Base-by-base conservation (phyloP, 2,329 filamentous ascomycete species). In the Exophiala sideris region DNA sequence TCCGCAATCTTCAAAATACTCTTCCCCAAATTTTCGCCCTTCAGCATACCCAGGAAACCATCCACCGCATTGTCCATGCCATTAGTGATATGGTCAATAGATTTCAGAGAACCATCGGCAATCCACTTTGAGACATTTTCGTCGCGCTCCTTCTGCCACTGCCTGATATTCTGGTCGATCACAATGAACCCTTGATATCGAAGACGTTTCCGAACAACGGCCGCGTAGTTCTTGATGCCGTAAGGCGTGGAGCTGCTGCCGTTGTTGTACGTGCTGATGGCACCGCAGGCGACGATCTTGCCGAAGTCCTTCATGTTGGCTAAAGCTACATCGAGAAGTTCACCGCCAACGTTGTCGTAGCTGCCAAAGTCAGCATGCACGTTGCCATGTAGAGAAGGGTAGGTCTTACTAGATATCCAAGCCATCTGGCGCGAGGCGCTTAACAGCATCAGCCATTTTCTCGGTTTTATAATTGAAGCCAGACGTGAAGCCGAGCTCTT, bases 401-500 rank as follows among this genome's bases (percentile, higher is more conserved):
- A 21, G 3, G 20, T 9, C 34, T 49, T 49, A 51, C 48, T 87
- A 87, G 64, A 88, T 86, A 64, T 91, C 86, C 61, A 90, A 79
- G 5, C 87, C 87, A 2, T 88, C 69, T 0, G 87, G 87, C 0
- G 84, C 85, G 12, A 90, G 75, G 53, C 85, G 76, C 58, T 74
- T 70, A 48, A 91, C 73, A 0, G 86, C 86, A 2, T 84, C 82
- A 1, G 69, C 63, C 0, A 86, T 76, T 54, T 75, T 78, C 72
- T 89, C 86, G 64, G 81, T 88, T 77, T 90, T 89, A 78, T 90
- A 91, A 76, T 90, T 90, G 47, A 89, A 90, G 11, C 81, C 87
- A 8, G 67, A 76, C 62, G 86, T 82, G 66, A 87, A 88, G 32
- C 75, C 73, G 44, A 88, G 77, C 51, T 85, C 80, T 45, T 83